These are phyloP conservation scores for Mucor circinelloides DNA, from an alignment of 371 early-diverging fungal species.

Conservation along the genomic window DNA sequence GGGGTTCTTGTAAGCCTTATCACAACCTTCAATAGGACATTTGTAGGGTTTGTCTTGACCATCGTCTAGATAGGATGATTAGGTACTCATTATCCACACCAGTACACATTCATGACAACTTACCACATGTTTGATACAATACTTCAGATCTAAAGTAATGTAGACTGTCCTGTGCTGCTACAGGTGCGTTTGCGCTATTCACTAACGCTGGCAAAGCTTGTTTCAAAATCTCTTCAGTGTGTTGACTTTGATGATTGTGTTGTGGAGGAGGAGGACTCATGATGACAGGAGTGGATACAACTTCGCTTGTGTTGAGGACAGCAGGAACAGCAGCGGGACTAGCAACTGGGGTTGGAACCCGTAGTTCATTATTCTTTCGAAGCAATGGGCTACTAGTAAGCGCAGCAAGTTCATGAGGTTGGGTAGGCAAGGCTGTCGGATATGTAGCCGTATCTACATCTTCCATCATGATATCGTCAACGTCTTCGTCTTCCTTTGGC, in stretches of 20 bases:
- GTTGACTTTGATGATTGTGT: not conserved
- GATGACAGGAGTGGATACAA: not conserved
- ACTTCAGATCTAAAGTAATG: conserved; percentile 26
- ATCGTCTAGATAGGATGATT: conserved; percentile 13
- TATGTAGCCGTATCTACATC: conserved; percentile 3
- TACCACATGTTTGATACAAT: conserved; percentile 32
- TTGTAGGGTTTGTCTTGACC: conserved; percentile 35
- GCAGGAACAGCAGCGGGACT: not conserved
- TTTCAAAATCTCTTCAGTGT: conserved; percentile 26
- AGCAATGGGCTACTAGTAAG: conserved; percentile 19
- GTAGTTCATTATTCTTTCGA: conserved; percentile 3
- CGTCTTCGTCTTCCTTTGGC: conserved; percentile 29
- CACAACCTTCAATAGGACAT: conserved; percentile 69
- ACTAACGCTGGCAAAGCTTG: conserved; percentile 22
- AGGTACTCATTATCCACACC: not conserved
- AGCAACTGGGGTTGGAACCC: not conserved
- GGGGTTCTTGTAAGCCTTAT: conserved; percentile 95
- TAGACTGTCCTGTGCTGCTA: not conserved
- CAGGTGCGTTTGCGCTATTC: not conserved
- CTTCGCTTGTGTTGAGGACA: not conserved
- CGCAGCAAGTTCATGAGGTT: conserved; percentile 27
- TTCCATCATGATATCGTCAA: conserved; percentile 19
- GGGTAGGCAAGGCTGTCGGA: conserved; percentile 19
- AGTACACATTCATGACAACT: not conserved
- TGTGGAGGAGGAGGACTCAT: not conserved